phyloP scores from a whole-genome alignment of 305 asterid genomes.

The Fraxinus paxiana region DNA sequence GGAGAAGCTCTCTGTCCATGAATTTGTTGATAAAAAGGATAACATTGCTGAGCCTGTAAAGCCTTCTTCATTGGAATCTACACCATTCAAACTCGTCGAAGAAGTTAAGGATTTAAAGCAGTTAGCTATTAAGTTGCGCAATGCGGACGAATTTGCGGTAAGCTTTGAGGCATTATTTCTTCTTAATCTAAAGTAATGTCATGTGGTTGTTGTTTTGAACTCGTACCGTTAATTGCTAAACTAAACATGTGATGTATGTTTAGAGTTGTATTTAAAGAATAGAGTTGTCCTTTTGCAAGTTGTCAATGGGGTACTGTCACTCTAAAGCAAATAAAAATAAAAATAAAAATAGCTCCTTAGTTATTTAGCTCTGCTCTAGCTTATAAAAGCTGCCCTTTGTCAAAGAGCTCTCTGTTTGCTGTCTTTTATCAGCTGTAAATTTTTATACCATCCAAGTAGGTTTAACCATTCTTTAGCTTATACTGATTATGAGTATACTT shows the following conservation, averaged over 20 bases:
- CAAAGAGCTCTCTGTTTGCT: background rate
- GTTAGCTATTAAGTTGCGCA: constrained; percentile 63
- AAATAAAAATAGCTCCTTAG: background rate
- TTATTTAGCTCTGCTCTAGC: background rate
- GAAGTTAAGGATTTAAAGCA: constrained; percentile 87
- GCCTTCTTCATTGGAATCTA: constrained; percentile 68
- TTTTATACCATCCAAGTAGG: background rate
- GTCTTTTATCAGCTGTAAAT: background rate
- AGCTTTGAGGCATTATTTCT: constrained; percentile 11
- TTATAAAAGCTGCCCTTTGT: background rate
- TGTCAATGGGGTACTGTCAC: background rate
- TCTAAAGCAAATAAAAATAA: background rate
- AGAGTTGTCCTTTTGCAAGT: background rate
- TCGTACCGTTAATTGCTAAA: background rate
- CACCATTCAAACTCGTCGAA: constrained; percentile 74
- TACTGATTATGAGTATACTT: background rate
- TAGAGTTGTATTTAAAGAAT: background rate
- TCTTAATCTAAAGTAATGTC: background rate
- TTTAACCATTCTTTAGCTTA: background rate
- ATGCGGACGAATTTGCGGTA: constrained; percentile 91
- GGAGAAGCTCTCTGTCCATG: constrained; percentile 64
- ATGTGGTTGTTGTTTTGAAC: background rate
- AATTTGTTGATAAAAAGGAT: constrained; percentile 60
- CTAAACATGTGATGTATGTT: background rate
- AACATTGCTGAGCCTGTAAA: constrained; percentile 42